Evolutionary conservation across 1,139 yeast genomes (phyloP).

Genomic region (Geotrichum klebahnii): DNA sequence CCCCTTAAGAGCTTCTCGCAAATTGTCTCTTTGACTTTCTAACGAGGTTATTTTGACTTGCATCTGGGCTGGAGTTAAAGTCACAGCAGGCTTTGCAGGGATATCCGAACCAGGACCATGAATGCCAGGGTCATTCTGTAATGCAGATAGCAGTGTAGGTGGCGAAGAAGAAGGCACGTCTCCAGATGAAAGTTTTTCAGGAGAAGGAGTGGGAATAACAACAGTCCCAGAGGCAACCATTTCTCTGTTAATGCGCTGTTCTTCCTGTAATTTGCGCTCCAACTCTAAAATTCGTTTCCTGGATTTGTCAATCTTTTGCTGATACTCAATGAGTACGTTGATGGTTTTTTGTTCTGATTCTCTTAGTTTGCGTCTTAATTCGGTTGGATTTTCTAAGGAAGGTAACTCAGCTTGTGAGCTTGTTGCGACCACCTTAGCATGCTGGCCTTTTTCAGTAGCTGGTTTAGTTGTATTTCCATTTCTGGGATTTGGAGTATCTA

Average conservation of each 20-base stretch:
- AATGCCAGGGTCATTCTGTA: neutral
- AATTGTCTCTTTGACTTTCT: conserved; percentile 54
- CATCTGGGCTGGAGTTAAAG: conserved; percentile 14
- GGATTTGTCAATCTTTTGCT: conserved; percentile 33
- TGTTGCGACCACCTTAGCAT: neutral
- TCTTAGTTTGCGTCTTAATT: conserved; percentile 28
- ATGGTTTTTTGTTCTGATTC: conserved; percentile 33
- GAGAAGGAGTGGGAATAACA: neutral
- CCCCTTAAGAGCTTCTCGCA: conserved; percentile 49
- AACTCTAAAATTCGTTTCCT: conserved; percentile 30
- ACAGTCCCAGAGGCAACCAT: neutral
- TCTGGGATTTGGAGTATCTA: neutral
- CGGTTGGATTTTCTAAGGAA: conserved; percentile 15
- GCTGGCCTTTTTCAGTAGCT: neutral
- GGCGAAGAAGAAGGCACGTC: neutral
- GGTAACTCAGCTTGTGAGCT: neutral
- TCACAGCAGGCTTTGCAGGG: neutral
- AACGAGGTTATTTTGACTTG: conserved; percentile 35
- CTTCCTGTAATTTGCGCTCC: conserved; percentile 28
- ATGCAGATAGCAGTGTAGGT: neutral
- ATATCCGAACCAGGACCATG: neutral
- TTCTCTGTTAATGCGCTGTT: conserved; percentile 20
- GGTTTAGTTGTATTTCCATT: neutral
- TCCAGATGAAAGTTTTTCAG: conserved; percentile 1
- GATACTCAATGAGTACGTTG: conserved; percentile 31